Evolutionary conservation across 768 basidiomycete genomes (phyloP).

Genomic region (Tephrocybe sp.): DNA sequence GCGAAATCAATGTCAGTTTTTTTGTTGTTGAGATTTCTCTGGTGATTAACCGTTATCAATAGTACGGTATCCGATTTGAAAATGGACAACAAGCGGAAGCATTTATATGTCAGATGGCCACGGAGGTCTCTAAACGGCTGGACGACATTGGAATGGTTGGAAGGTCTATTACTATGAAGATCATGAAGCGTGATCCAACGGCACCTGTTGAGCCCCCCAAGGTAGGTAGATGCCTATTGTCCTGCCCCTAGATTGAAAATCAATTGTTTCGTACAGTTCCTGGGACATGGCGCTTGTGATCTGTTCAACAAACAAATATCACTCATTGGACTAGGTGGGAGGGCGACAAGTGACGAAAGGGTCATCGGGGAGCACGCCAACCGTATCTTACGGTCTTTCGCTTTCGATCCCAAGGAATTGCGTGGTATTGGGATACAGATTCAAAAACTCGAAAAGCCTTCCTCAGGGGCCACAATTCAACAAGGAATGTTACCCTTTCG

Average conservation of each 20-base stretch:
- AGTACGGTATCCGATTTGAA: constrained; percentile 97
- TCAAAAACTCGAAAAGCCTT: constrained; percentile 73
- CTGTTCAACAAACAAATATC: constrained; percentile 74
- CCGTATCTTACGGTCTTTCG: constrained; percentile 69
- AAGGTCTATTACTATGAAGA: constrained; percentile 76
- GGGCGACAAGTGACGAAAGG: constrained; percentile 70
- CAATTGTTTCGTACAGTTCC: constrained; percentile 52
- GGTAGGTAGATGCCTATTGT: constrained; percentile 39
- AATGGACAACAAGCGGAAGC: constrained; percentile 76
- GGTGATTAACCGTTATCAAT: not conserved
- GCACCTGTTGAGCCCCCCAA: constrained; percentile 92
- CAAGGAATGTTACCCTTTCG: constrained; percentile 67
- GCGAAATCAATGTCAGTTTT: constrained; percentile 86
- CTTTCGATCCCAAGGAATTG: constrained; percentile 83
- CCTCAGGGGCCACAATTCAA: constrained; percentile 29
- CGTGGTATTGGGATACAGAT: constrained; percentile 92
- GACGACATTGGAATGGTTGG: constrained; percentile 70
- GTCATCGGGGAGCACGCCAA: constrained; percentile 78
- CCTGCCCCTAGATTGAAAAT: not conserved
- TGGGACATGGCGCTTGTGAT: constrained; percentile 89
- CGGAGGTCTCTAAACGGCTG: constrained; percentile 74
- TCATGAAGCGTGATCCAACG: constrained; percentile 83
- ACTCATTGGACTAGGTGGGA: constrained; percentile 58
- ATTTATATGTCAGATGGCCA: constrained; percentile 76
- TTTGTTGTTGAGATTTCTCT: not conserved